Evolutionary conservation across 805 yeast species (phyloP).

Genomic region (Wickerhamia fluorescens): DNA sequence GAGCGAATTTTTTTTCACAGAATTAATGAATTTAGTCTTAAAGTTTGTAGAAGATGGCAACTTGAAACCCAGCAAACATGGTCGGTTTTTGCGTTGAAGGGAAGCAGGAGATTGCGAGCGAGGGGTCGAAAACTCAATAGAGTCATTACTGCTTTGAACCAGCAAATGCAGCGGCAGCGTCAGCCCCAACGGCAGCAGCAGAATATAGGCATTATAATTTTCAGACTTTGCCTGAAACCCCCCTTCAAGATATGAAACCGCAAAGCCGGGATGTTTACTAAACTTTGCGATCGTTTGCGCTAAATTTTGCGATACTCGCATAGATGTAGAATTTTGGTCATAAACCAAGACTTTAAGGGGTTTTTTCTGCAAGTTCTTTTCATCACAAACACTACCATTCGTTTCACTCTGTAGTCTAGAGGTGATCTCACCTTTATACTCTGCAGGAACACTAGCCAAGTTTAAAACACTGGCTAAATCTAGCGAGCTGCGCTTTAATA

Average conservation of each 20-base stretch:
- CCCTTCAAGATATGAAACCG: slow-evolving; percentile 18
- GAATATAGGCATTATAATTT: not conserved
- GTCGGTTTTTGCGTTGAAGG: not conserved
- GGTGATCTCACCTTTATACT: too few relatives aligned
- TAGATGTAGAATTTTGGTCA: slow-evolving; percentile 21
- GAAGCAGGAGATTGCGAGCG: slow-evolving; percentile 1
- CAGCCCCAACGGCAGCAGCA: too few relatives aligned
- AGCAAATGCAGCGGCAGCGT: not conserved
- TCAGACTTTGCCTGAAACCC: slow-evolving; percentile 13
- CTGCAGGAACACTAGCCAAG: slow-evolving; percentile 19
- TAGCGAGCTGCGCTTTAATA: slow-evolving; percentile 32
- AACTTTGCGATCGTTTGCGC: slow-evolving; percentile 30
- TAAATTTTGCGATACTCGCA: slow-evolving; percentile 18
- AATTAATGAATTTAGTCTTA: slow-evolving; percentile 26
- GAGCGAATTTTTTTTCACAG: slow-evolving; percentile 28
- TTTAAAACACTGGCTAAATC: slow-evolving; percentile 25
- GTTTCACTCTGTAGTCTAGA: too few relatives aligned
- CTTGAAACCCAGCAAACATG: slow-evolving; percentile 33
- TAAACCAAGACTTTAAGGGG: slow-evolving; percentile 23
- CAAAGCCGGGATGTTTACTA: slow-evolving; percentile 13
- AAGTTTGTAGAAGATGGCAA: slow-evolving; percentile 35
- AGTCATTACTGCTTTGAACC: not conserved
- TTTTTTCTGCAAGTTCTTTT: too few relatives aligned
- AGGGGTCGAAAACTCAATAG: not conserved
- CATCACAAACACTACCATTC: too few relatives aligned